Conservation (phyloP, 441 rosid species). For the Adansonia rubrostipa region DNA sequence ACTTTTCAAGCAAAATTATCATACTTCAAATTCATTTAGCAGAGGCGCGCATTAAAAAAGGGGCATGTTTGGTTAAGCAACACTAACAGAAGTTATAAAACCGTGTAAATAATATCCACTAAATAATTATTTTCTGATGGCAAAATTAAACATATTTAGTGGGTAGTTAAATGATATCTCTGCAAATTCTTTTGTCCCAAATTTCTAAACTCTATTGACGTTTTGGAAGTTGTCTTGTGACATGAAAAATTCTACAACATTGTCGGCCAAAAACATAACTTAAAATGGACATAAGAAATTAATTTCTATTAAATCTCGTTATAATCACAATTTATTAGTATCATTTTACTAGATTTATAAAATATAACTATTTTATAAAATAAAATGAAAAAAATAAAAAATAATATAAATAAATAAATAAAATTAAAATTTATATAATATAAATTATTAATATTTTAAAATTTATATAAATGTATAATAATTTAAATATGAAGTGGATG, state of each 20-base stretch:
- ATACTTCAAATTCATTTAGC: not conserved
- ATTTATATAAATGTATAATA: too few species aligned
- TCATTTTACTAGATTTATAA: too few species aligned
- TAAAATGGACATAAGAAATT: not conserved
- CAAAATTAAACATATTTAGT: not conserved
- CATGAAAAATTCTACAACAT: not conserved
- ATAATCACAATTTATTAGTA: not conserved
- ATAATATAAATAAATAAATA: too few species aligned
- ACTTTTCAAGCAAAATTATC: not conserved
- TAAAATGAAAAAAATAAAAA: too few species aligned
- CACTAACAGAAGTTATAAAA: not conserved
- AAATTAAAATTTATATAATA: too few species aligned
- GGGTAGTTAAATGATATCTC: not conserved
- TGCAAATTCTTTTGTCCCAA: conserved; percentile 8
- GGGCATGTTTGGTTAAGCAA: not conserved
- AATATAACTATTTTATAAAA: too few species aligned
- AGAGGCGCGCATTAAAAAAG: too few species aligned
- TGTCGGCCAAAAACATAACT: not conserved
- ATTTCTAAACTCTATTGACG: not conserved
- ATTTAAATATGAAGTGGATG: too few species aligned
- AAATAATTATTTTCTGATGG: not conserved
- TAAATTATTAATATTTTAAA: too few species aligned
- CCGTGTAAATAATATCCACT: not conserved
- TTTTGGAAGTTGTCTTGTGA: not conserved
- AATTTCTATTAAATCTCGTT: not conserved